Evolutionary conservation across 176 grass and related monocot genomes (phyloP), one percentile per base, ranked within the genome.

Genomic region (Elaeis guineensis): DNA sequence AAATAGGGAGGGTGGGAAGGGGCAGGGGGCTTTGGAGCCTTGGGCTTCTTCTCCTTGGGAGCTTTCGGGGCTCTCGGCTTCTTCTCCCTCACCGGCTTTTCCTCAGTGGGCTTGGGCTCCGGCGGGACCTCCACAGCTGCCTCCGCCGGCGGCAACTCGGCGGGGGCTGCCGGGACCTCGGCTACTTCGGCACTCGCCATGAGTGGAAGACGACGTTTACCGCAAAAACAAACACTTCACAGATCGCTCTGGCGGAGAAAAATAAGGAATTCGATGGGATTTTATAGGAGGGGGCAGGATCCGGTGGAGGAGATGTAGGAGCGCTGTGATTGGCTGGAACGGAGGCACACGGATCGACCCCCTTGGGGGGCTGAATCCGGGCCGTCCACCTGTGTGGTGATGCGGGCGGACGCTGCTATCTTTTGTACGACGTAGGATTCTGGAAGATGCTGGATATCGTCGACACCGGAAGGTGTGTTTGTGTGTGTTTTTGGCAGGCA

Each of bases 1-100:
- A 59, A 59, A 59, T 59, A 68, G n/a, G 65, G 65, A 5, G 65
- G 65, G 24, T 68, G 65, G 4, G 52, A 25, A 9, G 28, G 65
- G 7, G 25, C 17, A 1, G 65, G 2, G 16, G 50, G 22, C 49
- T 54, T 53, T 2, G 64, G 16, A 19, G 19, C 64, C 25, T 53
- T 52, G 28, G 65, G 26, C 65, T 48, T 68, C 65, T 55, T 68
- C 65, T 55, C 65, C 52, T n/a, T 68, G 28, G 51, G 24, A 28
- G 52, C 65, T 56, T 57, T 68, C 25, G 18, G 17, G 4, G 65
- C 19, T 52, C 28, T 68, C 4, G 14, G 9, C 28, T 39, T 68
- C 65, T 16, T 55, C 65, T 30, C 52, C 65, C 35, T 68, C 4
- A 2, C 28, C 4, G 65, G n/a, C 19, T 21, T 55, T 19, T 68